Conservation (phyloP, 345 rosid species). For the Cardamine occulta region DNA sequence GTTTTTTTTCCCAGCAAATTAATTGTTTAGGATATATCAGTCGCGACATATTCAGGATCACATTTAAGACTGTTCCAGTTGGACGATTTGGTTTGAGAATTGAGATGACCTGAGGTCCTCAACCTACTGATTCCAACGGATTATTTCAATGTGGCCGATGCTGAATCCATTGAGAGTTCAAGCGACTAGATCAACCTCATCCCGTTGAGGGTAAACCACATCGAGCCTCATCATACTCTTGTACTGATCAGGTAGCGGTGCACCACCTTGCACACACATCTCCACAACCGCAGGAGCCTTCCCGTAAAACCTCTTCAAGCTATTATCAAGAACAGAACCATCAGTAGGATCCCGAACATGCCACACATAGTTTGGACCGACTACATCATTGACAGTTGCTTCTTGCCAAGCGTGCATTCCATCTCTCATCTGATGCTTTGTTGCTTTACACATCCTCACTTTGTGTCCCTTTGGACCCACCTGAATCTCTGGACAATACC, state of each 20-base stretch:
- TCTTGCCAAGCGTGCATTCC: constrained; percentile 96
- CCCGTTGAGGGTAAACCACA: constrained; percentile 75
- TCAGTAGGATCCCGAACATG: constrained; percentile 60
- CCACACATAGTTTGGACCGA: constrained; percentile 86
- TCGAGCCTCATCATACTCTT: constrained; percentile 88
- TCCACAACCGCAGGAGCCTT: constrained; percentile 90
- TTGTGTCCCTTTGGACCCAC: constrained; percentile 94
- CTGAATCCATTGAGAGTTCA: constrained; percentile 33
- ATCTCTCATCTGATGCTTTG: constrained; percentile 76
- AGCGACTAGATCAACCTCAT: constrained; percentile 82
- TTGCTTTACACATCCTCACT: constrained; percentile 83
- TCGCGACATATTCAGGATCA: background rate
- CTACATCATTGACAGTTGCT: constrained; percentile 72
- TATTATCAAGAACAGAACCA: constrained; percentile 59
- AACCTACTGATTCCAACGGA: background rate
- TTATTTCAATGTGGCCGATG: background rate
- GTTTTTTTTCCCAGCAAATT: background rate
- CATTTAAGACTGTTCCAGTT: background rate
- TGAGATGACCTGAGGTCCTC: background rate
- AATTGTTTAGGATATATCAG: background rate
- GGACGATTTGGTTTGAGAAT: background rate
- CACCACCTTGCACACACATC: constrained; percentile 76
- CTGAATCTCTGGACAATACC: constrained; percentile 85
- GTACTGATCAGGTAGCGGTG: constrained; percentile 67
- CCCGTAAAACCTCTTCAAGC: constrained; percentile 75